These are phyloP conservation scores for Ceratobasidium sp. DNA, from an alignment of 1,284 basidiomycete species.

Conservation along the genomic window DNA sequence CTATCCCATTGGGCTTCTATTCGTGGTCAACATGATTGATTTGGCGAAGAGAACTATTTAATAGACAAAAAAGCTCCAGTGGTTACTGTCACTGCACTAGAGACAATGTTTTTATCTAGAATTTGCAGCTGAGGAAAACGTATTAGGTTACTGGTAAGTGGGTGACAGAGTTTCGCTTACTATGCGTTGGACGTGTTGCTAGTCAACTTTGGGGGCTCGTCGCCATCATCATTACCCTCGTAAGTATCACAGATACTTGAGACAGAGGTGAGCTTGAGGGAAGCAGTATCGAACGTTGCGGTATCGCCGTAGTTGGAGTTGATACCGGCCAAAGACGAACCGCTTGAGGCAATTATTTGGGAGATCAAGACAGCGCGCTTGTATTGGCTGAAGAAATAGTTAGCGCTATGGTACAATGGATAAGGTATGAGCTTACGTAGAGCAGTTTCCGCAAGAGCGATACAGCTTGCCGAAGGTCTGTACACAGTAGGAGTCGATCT, in stretches of 20 bases:
- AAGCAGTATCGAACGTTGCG: conserved; percentile 45
- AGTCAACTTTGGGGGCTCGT: conserved; percentile 37
- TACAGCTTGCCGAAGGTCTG: conserved; percentile 41
- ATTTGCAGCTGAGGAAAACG: conserved; percentile 25
- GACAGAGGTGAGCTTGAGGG: conserved; percentile 19
- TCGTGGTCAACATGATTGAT: too few relatives aligned
- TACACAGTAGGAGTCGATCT: conserved; percentile 39
- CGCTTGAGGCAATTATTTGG: conserved; percentile 17
- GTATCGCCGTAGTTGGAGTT: conserved; percentile 45
- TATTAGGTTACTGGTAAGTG: background rate
- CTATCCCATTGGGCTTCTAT: too few relatives aligned
- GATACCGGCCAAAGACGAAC: conserved; percentile 15
- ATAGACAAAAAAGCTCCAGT: too few relatives aligned
- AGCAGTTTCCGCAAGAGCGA: conserved; percentile 45
- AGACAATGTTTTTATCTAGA: too few relatives aligned
- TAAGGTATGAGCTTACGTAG: conserved; percentile 3
- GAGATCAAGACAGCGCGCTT: conserved; percentile 27
- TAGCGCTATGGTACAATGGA: background rate
- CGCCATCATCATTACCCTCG: conserved; percentile 37
- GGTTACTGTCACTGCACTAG: too few relatives aligned
- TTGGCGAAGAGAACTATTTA: too few relatives aligned
- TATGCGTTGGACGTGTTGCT: conserved; percentile 37
- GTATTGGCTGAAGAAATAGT: conserved; percentile 6
- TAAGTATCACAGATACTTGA: conserved; percentile 28
- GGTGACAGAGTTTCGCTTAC: conserved; percentile 8